Evolutionary conservation across 768 basidiomycete species (phyloP).

Genomic region (Pulveroboletus frians): DNA sequence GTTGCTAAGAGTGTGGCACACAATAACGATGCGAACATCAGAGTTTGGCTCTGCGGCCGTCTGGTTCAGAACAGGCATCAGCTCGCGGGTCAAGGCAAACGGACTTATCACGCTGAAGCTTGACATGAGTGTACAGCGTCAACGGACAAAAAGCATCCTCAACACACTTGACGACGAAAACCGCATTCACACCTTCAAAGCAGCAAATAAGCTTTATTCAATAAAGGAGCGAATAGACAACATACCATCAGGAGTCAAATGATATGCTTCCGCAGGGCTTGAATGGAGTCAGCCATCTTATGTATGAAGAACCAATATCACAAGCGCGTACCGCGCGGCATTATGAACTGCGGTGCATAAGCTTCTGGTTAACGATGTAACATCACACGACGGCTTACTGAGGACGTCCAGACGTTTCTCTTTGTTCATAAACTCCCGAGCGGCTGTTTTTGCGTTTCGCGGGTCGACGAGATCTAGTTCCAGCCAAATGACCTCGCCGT

Average conservation of each 20-base stretch:
- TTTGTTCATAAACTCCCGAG: constrained; percentile 43
- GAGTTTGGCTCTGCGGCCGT: constrained; percentile 45
- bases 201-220: not conserved
- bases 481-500: constrained; percentile 46
- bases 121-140: not conserved
- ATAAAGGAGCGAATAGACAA: not conserved
- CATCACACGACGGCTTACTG: constrained; percentile 26
- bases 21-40: constrained; percentile 60
- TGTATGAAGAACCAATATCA: not conserved
- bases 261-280: constrained; percentile 20
- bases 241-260: constrained; percentile 27
- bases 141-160: not conserved
- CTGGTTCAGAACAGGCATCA: constrained; percentile 47
- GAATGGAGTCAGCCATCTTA: constrained; percentile 5
- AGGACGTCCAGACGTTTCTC: constrained; percentile 54
- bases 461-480: constrained; percentile 50
- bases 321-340: constrained; percentile 40
- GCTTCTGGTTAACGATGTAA: not conserved
- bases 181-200: constrained; percentile 33
- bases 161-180: constrained; percentile 44
- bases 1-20: constrained; percentile 24
- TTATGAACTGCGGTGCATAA: constrained; percentile 45
- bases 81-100: constrained; percentile 47
- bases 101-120: constrained; percentile 45
- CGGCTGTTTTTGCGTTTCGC: constrained; percentile 41